These are phyloP conservation scores for Diophrys sp. DNA, from an alignment of 73 alveolate genomes.

Conservation along the genomic window DNA sequence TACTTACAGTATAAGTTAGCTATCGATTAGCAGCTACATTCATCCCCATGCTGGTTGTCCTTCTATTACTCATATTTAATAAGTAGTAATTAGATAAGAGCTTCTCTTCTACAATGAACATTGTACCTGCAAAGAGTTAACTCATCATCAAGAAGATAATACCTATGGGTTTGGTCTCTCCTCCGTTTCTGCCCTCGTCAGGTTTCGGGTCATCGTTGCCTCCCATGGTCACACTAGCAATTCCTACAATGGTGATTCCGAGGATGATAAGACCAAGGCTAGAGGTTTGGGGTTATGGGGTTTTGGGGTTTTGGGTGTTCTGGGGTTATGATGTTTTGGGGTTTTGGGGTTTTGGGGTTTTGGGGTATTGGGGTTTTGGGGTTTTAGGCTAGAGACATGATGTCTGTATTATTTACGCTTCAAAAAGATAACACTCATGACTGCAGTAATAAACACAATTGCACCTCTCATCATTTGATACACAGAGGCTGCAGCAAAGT, in stretches of 20 bases:
- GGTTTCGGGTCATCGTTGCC: constrained; percentile 14
- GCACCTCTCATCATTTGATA: constrained; percentile 68
- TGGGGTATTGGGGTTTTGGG: too few relatives aligned
- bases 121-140: constrained; percentile 39
- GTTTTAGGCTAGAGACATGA: constrained; percentile 34
- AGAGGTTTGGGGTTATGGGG: constrained; percentile 48
- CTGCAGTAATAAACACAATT: constrained; percentile 44
- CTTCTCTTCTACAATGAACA: constrained; percentile 47
- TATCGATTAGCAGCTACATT: too few relatives aligned
- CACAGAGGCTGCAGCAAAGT: constrained; percentile 43
- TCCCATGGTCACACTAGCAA: constrained; percentile 36
- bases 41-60: too few relatives aligned
- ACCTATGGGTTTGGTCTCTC: constrained; percentile 29
- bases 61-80: too few relatives aligned
- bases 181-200: constrained; percentile 7
- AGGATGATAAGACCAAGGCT: constrained; percentile 25
- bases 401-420: constrained; percentile 30
- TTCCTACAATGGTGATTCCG: constrained; percentile 62
- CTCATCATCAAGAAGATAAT: constrained; percentile 28
- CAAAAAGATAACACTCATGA: constrained; percentile 32
- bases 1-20: too few relatives aligned
- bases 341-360: too few relatives aligned
- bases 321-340: too few relatives aligned
- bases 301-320: too few relatives aligned
- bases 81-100: constrained; percentile 31